Conservation (phyloP, 2,329 filamentous ascomycete species). For the Scopulariopsis brevicaulis region DNA sequence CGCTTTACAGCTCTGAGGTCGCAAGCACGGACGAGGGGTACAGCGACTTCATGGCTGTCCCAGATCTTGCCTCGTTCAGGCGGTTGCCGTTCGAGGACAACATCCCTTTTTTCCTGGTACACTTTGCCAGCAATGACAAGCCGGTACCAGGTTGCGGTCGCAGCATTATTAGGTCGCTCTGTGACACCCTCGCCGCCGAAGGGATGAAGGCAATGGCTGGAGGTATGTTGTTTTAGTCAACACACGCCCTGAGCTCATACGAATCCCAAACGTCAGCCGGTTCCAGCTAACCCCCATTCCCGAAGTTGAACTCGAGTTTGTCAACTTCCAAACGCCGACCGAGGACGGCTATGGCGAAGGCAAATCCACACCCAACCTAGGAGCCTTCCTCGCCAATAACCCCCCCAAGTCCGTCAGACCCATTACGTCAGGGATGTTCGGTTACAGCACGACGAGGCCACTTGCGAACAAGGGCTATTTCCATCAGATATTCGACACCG, state of each 20-base stretch:
- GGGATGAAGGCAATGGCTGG: conserved; percentile 84
- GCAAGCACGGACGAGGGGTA: no score
- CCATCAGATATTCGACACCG: conserved; percentile 76
- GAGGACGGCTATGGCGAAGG: background rate
- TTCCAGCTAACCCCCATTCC: background rate
- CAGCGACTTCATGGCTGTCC: no score
- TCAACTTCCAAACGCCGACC: background rate
- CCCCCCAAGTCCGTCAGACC: conserved; percentile 62
- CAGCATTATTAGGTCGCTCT: conserved; percentile 57
- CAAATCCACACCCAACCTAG: conserved; percentile 42
- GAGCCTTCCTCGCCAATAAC: conserved; percentile 63
- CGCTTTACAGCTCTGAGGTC: no score
- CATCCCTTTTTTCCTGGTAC: conserved; percentile 33
- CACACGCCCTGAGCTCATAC: conserved; percentile 56
- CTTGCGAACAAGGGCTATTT: conserved; percentile 88
- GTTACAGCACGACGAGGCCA: conserved; percentile 78
- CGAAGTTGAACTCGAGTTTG: background rate
- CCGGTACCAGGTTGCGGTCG: conserved; percentile 71
- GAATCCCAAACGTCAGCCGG: conserved; percentile 20
- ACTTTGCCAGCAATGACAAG: conserved; percentile 63
- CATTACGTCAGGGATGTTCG: conserved; percentile 90
- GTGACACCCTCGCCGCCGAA: conserved; percentile 54
- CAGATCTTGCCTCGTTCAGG: no score
- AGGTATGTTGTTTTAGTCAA: conserved; percentile 79
- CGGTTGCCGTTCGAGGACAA: no score